Percentiles rank a stretch among this genome's conserved stretches.
These are phyloP conservation scores for Dictyostelium purpureum DNA, from an alignment of 78 protist species.

Conservation along the genomic window DNA sequence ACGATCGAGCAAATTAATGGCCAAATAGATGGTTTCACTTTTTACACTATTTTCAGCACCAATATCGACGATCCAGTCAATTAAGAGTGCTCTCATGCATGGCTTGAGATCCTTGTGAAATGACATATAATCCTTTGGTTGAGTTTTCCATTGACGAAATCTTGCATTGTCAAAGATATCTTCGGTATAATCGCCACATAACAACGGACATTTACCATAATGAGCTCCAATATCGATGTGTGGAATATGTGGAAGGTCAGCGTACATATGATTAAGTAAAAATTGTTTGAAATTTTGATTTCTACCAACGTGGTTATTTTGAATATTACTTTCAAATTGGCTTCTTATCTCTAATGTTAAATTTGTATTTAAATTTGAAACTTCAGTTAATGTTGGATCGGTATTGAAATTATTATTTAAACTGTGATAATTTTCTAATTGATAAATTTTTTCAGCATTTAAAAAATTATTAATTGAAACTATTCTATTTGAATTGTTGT, in stretches of 20 bases:
- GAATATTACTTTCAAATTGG: too few relatives aligned
- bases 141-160: conserved; percentile 29
- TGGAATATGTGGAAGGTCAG: not conserved
- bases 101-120: conserved; percentile 81
- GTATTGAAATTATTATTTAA: not conserved
- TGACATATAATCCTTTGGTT: conserved; percentile 59
- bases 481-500: not conserved
- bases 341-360: too few relatives aligned
- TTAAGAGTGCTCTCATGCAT: conserved; percentile 87
- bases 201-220: not conserved
- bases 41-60: conserved; percentile 68
- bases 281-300: too few relatives aligned
- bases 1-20: conserved; percentile 95
- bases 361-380: not conserved
- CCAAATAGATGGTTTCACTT: conserved; percentile 90
- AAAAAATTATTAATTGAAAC: not conserved
- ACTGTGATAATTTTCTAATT: too few relatives aligned
- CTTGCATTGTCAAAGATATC: conserved; percentile 40
- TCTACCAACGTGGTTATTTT: too few relatives aligned
- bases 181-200: conserved; percentile 45
- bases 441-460: too few relatives aligned
- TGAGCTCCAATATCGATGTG: conserved; percentile 37
- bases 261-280: conserved; percentile 6
- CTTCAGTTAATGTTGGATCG: not conserved
- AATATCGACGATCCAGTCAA: conserved; percentile 95